phyloP scores from a whole-genome alignment of 1,139 yeast genomes.

The Zygoascus hellenicus region DNA sequence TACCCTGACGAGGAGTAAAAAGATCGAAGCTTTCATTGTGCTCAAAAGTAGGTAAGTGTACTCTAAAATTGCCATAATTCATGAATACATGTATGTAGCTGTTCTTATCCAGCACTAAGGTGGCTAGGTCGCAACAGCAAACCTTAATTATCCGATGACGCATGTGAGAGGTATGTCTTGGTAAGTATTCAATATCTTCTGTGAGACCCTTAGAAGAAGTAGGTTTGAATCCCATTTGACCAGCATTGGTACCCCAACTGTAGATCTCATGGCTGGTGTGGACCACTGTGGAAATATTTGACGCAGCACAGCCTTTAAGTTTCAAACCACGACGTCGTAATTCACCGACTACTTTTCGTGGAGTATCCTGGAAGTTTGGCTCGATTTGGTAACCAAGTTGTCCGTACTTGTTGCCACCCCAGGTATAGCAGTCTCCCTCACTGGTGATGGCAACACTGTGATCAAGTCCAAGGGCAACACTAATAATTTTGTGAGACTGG shows the following conservation, averaged over 20 bases:
- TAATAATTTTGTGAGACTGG: constrained; percentile 34
- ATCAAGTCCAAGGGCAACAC: constrained; percentile 54
- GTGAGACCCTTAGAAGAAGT: constrained; percentile 1
- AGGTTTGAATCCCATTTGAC: constrained; percentile 62
- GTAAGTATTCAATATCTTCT: constrained; percentile 37
- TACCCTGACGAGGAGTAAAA: constrained; percentile 4
- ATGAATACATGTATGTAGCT: constrained; percentile 61
- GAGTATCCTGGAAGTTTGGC: constrained; percentile 38
- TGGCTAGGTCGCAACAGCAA: constrained; percentile 63
- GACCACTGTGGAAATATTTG: constrained; percentile 67
- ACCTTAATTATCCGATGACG: constrained; percentile 50
- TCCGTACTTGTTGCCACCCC: constrained; percentile 69
- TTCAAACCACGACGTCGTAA: constrained; percentile 37
- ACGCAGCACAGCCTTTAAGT: constrained; percentile 55
- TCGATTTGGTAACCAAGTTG: constrained; percentile 54
- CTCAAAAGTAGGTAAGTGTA: constrained; percentile 28
- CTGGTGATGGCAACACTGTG: constrained; percentile 57
- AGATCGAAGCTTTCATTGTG: constrained; percentile 19
- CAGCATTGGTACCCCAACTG: constrained; percentile 79
- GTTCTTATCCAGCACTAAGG: constrained; percentile 55
- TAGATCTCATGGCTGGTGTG: constrained; percentile 49
- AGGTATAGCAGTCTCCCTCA: constrained; percentile 53
- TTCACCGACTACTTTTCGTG: constrained; percentile 45
- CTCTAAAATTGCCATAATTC: constrained; percentile 52
- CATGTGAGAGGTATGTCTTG: constrained; percentile 37